These are phyloP conservation scores for Phylloporus scabripes DNA, from an alignment of 768 basidiomycete species.

Conservation along the genomic window DNA sequence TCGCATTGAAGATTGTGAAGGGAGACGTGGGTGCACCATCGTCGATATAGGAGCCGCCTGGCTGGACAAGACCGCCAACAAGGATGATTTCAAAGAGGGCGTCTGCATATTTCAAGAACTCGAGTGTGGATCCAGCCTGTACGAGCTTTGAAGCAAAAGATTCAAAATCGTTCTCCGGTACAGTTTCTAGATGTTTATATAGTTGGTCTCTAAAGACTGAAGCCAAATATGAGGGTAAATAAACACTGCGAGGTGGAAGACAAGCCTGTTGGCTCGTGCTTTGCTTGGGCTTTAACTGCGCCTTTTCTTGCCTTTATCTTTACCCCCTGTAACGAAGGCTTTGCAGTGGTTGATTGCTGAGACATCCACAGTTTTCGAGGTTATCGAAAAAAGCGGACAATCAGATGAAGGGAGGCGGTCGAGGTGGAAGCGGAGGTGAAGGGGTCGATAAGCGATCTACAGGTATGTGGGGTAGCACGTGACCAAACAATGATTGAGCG, in stretches of 20 bases:
- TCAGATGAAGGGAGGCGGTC: conserved; percentile 5
- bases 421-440: background rate
- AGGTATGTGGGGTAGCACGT: conserved; percentile 16
- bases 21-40: conserved; percentile 81
- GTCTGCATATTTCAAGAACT: conserved; percentile 96
- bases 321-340: conserved; percentile 91
- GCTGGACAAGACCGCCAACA: conserved; percentile 93
- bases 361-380: conserved; percentile 74
- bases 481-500: conserved; percentile 12
- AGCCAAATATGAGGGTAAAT: conserved; percentile 13
- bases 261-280: conserved; percentile 81
- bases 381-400: conserved; percentile 27
- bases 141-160: conserved; percentile 76
- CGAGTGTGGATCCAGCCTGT: conserved; percentile 88
- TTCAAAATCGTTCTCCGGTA: conserved; percentile 77
- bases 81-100: conserved; percentile 94
- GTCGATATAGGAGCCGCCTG: conserved; percentile 88
- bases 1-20: conserved; percentile 82
- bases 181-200: conserved; percentile 84
- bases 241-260: background rate
- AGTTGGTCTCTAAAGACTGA: conserved; percentile 91
- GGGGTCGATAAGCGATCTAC: conserved; percentile 21
- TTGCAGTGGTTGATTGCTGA: conserved; percentile 77
- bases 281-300: conserved; percentile 86
- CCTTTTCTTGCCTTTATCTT: conserved; percentile 92